phyloP scores from a whole-genome alignment of 306 rosid species.

The Oemleria cerasiformis region DNA sequence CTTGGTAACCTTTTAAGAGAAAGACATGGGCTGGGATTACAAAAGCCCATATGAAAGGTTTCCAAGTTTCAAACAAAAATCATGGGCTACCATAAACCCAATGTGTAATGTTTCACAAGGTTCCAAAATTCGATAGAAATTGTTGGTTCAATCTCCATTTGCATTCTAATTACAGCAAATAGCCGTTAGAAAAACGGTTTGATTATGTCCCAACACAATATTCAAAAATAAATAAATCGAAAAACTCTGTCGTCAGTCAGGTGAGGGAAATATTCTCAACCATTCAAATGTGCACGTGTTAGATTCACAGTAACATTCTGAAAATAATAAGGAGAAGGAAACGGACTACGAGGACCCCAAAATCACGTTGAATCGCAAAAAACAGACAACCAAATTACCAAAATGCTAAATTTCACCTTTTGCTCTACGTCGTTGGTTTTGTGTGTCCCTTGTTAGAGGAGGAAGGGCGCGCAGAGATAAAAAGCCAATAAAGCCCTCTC shows the following conservation, averaged over 20 bases:
- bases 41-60: background rate
- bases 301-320: too few relatives aligned
- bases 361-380: constrained; percentile 10
- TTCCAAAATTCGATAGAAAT: background rate
- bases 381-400: background rate
- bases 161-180: background rate
- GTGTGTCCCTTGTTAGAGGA: constrained; percentile 1
- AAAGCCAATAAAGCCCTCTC: background rate
- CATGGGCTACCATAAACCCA: background rate
- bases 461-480: constrained; percentile 7
- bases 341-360: constrained; percentile 1
- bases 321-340: constrained; percentile 18
- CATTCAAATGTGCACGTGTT: background rate
- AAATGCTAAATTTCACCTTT: background rate
- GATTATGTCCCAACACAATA: background rate
- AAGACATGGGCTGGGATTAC: background rate
- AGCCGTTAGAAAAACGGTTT: background rate
- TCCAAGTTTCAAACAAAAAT: background rate
- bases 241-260: background rate
- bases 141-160: background rate
- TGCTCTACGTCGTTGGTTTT: background rate
- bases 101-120: background rate
- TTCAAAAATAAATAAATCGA: background rate
- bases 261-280: background rate
- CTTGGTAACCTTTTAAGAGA: background rate